A percentile compares a stretch with the other conserved stretches of the same genome.
These are phyloP conservation scores for Debaryomycetaceae sp. DNA, from an alignment of 1,139 yeast genomes.

Conservation along the genomic window DNA sequence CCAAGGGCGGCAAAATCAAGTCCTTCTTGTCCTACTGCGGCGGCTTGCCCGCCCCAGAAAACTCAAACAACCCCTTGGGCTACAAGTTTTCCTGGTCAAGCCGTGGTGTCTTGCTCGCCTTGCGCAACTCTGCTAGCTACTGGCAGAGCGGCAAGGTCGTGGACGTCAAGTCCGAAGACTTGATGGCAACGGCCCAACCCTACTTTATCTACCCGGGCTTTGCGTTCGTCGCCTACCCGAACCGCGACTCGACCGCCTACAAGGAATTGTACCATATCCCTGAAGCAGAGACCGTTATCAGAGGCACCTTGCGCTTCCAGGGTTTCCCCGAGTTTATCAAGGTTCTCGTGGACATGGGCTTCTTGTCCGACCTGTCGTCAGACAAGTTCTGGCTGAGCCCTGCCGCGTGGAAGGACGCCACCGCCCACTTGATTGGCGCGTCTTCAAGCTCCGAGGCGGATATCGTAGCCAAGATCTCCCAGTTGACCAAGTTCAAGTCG, in stretches of 20 bases:
- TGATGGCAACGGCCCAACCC: conserved; percentile 93
- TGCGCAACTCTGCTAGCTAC: conserved; percentile 86
- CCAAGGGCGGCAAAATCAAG: conserved; percentile 80
- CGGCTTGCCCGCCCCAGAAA: conserved; percentile 97
- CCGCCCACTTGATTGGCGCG: conserved; percentile 67
- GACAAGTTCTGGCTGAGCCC: conserved; percentile 43
- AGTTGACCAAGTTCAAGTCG: conserved; percentile 71
- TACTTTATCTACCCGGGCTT: conserved; percentile 94
- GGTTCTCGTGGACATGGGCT: conserved; percentile 88
- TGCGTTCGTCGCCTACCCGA: conserved; percentile 92
- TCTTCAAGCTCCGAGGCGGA: conserved; percentile 60
- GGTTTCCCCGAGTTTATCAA: conserved; percentile 98
- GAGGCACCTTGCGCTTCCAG: conserved; percentile 96
- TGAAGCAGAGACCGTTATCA: conserved; percentile 91
- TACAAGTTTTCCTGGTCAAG: conserved; percentile 99
- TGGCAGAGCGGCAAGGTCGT: conserved; percentile 80
- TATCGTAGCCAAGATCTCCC: conserved; percentile 61
- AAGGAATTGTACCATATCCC: conserved; percentile 88
- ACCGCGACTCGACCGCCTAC: conserved; percentile 94
- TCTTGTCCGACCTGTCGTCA: conserved; percentile 67
- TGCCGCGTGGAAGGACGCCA: conserved; percentile 81
- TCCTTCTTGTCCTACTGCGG: conserved; percentile 96
- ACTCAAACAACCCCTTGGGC: conserved; percentile 95
- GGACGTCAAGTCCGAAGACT: conserved; percentile 73
- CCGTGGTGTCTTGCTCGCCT: conserved; percentile 91